Evolutionary conservation across 108 stramenopile genomes (phyloP), one percentile per base, ranked within the genome.

Genomic region (Discostella pseudostelligera): DNA sequence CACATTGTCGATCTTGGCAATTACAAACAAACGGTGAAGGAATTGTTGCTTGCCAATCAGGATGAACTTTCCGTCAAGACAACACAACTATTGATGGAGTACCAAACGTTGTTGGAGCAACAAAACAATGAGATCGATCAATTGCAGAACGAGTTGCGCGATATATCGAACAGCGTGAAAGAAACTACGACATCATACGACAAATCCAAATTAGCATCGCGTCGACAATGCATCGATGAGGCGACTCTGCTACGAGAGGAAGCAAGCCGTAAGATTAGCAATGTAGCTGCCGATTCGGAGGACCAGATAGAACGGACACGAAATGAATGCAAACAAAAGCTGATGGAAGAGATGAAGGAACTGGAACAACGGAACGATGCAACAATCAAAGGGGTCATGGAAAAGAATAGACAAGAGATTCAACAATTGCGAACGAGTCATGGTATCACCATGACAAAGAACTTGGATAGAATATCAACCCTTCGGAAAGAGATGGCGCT

Each of bases 1-100:
- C 74, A 76, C 44, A 40, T 21, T 32, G 51, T 62, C 3, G 37
- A 67, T 24, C 74, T 76, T 43, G 46, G 62, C 3, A 22, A 56
- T 14, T 63, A 57, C 67, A 76, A 76, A 36, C 67, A 62, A 26
- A 67, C 60, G 20, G 58, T 76, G 24, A 76, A 76, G 40, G 51
- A 76, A 36, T 60, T 67, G 20, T 50, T 76, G 32, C 63, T 57
- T 50, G 54, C 62, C 17, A 68, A 76, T 59, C 61, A 76, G 29
- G 61, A 56, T 64, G 74, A 68, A 37, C 35, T 76, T 3, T 48
- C 67, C 4, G 17, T 36, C 25, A 72, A 67, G 22, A 48, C 56
- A 25, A 59, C 57, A 1, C 55, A 67, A 51, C 57, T 56, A 0
- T 67, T 72, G 32, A 20, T 55, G 0, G 56, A 77, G 19, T 47